Evolutionary conservation across 2,329 filamentous ascomycete genomes (phyloP).

Genomic region (Calonectria pseudoturangicola): DNA sequence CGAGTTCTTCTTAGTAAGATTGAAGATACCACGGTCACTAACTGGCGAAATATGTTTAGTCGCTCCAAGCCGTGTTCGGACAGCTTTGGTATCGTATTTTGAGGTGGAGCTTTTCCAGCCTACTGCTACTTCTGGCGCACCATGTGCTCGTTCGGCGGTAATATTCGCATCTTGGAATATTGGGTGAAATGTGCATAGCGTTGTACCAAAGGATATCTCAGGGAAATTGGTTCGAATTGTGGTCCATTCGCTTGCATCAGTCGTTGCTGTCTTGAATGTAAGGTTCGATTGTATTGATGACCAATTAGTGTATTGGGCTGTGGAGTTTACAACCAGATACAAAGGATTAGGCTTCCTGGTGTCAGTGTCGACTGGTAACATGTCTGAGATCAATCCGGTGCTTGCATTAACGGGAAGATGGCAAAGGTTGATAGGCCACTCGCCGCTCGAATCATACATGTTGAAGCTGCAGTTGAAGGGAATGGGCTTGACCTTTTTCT

Average conservation of each 20-base stretch:
- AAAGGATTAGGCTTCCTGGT: neutral
- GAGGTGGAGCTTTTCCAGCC: neutral
- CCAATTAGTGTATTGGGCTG: neutral
- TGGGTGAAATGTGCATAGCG: neutral
- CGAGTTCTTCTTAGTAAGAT: neutral
- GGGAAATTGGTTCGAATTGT: neutral
- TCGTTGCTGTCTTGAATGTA: neutral
- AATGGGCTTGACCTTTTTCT: neutral
- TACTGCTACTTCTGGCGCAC: neutral
- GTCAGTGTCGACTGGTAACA: neutral
- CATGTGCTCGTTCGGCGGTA: neutral
- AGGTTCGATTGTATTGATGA: neutral
- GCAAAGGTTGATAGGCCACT: neutral
- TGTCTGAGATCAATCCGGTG: neutral
- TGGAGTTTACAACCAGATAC: neutral
- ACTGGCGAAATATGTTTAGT: neutral
- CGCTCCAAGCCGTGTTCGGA: neutral
- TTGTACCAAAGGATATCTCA: neutral
- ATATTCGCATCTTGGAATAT: slow-evolving; percentile 1
- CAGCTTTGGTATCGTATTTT: neutral
- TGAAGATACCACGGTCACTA: neutral
- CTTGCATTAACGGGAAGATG: neutral
- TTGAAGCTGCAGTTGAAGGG: neutral
- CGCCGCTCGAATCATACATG: neutral
- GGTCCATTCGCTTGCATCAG: neutral